A percentile compares a stretch with the other conserved stretches of the same genome.
Conservation (phyloP, 2,329 filamentous ascomycete genomes). For the Mollisiaceae sp. region DNA sequence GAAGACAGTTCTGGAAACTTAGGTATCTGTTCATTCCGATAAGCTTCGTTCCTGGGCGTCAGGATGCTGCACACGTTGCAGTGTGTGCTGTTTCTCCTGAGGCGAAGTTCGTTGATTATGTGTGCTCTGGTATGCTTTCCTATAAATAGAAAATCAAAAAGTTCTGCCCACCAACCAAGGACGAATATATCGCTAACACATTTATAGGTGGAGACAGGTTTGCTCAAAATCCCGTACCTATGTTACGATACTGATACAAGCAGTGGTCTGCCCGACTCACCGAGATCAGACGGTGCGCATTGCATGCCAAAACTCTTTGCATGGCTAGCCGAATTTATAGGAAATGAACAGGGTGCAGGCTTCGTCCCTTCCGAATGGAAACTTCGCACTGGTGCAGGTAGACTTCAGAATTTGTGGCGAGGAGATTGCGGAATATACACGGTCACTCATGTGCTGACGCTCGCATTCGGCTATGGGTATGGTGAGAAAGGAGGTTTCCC, state of each 20-base stretch:
- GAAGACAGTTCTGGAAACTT: constrained; percentile 25
- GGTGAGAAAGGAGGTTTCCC: constrained; percentile 9
- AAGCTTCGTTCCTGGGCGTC: constrained; percentile 14
- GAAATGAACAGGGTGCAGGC: not conserved
- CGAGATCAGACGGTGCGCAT: constrained; percentile 19
- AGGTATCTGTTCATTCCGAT: constrained; percentile 27
- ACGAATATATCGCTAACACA: not conserved
- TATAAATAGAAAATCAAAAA: not conserved
- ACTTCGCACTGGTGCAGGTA: constrained; percentile 17
- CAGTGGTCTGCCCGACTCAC: constrained; percentile 20
- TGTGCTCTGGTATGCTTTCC: constrained; percentile 25
- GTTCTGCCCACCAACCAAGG: not conserved
- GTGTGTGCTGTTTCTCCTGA: constrained; percentile 27
- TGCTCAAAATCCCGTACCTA: too few relatives aligned
- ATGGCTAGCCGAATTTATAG: constrained; percentile 20
- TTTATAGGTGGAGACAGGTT: not conserved
- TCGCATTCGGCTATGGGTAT: constrained; percentile 24
- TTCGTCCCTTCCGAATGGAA: constrained; percentile 27
- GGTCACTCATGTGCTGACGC: constrained; percentile 20
- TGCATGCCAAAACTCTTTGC: constrained; percentile 17
- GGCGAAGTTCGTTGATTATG: constrained; percentile 25
- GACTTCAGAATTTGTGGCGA: constrained; percentile 12
- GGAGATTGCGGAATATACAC: constrained; percentile 27
- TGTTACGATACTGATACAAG: too few relatives aligned
- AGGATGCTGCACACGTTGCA: constrained; percentile 21